Base-by-base conservation (phyloP, 139 green algal genomes). In the Limnomonas spitsbergensis region DNA sequence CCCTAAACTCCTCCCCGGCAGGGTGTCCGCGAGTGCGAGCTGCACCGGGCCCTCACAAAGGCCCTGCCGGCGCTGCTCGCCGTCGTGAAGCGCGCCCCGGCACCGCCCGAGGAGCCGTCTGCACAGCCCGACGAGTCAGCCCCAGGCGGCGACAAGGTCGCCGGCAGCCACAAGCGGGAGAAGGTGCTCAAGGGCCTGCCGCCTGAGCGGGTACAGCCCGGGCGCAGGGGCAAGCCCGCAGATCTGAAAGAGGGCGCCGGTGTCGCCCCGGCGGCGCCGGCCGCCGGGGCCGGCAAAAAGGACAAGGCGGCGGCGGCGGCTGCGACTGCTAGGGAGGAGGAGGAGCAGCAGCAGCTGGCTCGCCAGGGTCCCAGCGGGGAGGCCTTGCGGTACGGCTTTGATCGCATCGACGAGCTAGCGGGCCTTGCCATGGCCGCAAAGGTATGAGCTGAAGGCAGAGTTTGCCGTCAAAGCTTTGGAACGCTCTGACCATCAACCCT, bases 151-250 rank as follows among this genome's bases (percentile, higher is more conserved):
- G 61, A 37, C 29, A 20, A 37, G 29, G 61, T 7, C 29, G 61
- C 27, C 61, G 61, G 61, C 14, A 61, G 47, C 20, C 14, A 20
- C 14, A 61, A 61, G 20, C 6, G 7, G 61, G 61, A 72, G 61
- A 72, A 72, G 61, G 27, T 24, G 7, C 61, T 36, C 7, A 72
- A 72, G 61, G 61, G 61, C 7, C 61, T 72, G 27, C 61, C 61
- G 9, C 27, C 61, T 20, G 61, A 72, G 61, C 26, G 61, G 27
- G 61, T 72, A 20, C 61, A 72, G 61, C 61, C 61, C 27, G 9
- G 27, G 26, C 61, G 61, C 61, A 34, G 61, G 27, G 61, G 61
- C 26, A 72, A 72, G 61, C 61, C 61, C 24, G 61, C 29, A 24
- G 61, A 72, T 20, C 61, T 72, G 9, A 72, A 34, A 24, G 61